A percentile compares a stretch with the other conserved stretches of the same genome.
Conservation (phyloP, 2,329 filamentous ascomycete genomes). For the Pseudogymnoascus sp. region DNA sequence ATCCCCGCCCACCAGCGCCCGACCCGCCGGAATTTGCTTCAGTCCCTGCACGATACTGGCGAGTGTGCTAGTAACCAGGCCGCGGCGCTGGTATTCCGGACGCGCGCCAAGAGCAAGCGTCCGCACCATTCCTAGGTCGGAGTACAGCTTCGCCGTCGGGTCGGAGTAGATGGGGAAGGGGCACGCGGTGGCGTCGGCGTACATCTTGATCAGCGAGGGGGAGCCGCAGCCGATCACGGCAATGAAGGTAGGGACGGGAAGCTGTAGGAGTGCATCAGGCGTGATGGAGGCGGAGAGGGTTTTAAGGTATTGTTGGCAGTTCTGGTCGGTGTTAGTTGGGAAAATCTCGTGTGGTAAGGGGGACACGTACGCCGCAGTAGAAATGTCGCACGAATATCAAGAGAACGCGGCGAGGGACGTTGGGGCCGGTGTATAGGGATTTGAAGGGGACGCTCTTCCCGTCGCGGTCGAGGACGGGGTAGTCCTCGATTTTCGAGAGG, state of each 20-base stretch:
- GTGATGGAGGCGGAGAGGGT: conserved; percentile 25
- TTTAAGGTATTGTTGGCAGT: conserved; percentile 31
- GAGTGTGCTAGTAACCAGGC: conserved; percentile 33
- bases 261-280: conserved; percentile 25
- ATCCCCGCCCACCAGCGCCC: conserved; percentile 44
- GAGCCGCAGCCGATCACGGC: conserved; percentile 50
- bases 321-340: conserved; percentile 18
- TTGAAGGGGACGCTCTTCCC: conserved; percentile 28
- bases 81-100: conserved; percentile 43
- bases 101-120: conserved; percentile 40
- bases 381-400: conserved; percentile 34
- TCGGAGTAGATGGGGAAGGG: conserved; percentile 52
- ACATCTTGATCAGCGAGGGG: conserved; percentile 47
- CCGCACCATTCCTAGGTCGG: conserved; percentile 45
- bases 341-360: background rate
- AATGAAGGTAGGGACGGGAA: conserved; percentile 32
- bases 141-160: conserved; percentile 45
- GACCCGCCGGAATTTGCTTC: conserved; percentile 31
- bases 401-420: conserved; percentile 27
- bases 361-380: conserved; percentile 29
- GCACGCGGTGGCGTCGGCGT: conserved; percentile 40
- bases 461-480: conserved; percentile 26
- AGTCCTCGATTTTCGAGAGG: conserved; percentile 42
- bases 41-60: conserved; percentile 39
- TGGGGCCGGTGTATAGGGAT: conserved; percentile 28